phyloP scores from a whole-genome alignment of 108 stramenopile species.

The Aurantiochytrium sp. region DNA sequence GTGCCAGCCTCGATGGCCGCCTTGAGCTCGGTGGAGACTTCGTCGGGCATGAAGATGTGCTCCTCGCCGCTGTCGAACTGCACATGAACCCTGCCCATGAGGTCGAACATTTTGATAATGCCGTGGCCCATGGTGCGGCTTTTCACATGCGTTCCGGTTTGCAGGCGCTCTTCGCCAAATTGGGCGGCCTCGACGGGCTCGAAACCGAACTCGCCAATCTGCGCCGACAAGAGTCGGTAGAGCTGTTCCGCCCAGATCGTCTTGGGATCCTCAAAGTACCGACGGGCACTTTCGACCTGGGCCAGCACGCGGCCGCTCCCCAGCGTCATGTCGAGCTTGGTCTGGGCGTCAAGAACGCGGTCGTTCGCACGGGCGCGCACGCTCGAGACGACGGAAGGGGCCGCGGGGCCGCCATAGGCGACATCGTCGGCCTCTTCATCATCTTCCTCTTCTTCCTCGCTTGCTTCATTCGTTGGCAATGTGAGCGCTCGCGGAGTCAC shows the following conservation, averaged over 20 bases:
- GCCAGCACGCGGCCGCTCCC: neutral
- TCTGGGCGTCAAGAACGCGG: neutral
- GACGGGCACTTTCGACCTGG: neutral
- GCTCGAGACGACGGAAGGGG: neutral
- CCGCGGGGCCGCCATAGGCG: neutral
- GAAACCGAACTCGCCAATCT: neutral
- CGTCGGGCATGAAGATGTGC: neutral
- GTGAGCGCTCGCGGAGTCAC: neutral
- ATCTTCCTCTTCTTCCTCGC: neutral
- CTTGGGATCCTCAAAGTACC: constrained; percentile 8
- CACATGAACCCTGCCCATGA: neutral
- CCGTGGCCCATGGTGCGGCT: neutral
- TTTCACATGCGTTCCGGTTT: neutral
- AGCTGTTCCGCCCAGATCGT: neutral
- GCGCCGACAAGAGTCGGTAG: neutral
- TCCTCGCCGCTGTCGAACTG: neutral
- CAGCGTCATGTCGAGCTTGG: neutral
- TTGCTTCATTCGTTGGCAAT: neutral
- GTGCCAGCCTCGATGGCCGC: constrained; percentile 1
- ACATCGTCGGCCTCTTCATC: neutral
- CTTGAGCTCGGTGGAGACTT: neutral
- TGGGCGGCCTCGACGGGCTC: neutral
- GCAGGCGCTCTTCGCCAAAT: neutral
- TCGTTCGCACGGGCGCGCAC: neutral
- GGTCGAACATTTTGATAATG: constrained; percentile 4